A percentile compares a stretch with the other conserved stretches of the same genome.
Conservation (phyloP, 2,329 filamentous ascomycete genomes). For the Aspergillus pseudoglaucus region DNA sequence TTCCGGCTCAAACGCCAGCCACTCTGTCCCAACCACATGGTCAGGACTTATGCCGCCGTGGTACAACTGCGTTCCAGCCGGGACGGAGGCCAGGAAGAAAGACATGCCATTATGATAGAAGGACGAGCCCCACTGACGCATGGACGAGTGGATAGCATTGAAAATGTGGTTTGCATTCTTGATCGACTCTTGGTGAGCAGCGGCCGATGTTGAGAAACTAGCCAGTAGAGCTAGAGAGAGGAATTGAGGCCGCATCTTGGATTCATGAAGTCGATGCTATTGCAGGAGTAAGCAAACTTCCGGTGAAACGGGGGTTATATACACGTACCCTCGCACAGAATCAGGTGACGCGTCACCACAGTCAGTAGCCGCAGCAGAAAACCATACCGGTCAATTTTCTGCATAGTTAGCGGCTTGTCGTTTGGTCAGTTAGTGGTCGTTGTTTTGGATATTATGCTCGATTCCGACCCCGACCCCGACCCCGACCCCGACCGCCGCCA, state of each 20-base stretch:
- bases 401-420: too few species aligned
- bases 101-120: constrained; percentile 71
- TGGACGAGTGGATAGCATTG: constrained; percentile 65
- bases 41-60: constrained; percentile 51
- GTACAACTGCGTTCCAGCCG: constrained; percentile 59
- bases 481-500: neutral
- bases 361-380: too few species aligned
- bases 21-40: constrained; percentile 53
- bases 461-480: neutral
- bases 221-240: neutral
- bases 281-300: too few species aligned
- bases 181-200: neutral
- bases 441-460: neutral
- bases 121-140: constrained; percentile 68
- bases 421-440: too few species aligned
- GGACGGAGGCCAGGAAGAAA: constrained; percentile 60
- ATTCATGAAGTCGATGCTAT: too few species aligned
- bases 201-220: neutral
- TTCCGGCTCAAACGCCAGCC: constrained; percentile 72
- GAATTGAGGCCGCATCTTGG: neutral
- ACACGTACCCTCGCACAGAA: too few species aligned
- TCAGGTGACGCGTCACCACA: too few species aligned
- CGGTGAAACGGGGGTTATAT: too few species aligned
- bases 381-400: too few species aligned
- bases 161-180: constrained; percentile 60